Evolutionary conservation across 2,329 filamentous ascomycete species (phyloP).

Genomic region (Incumbomyces delicatus): DNA sequence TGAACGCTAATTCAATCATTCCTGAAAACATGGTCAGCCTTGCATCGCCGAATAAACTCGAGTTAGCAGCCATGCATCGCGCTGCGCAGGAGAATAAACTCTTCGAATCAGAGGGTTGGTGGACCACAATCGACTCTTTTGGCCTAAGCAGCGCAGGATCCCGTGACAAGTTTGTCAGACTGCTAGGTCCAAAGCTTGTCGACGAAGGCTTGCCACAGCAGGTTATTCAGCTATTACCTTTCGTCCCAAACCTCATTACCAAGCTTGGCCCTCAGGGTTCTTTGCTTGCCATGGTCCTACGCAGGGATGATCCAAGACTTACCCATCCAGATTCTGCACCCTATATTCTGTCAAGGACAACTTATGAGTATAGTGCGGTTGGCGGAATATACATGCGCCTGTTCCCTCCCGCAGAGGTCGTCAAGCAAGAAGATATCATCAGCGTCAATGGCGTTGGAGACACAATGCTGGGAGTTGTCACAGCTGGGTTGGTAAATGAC

Average conservation of each 20-base stretch:
- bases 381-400: constrained; percentile 78
- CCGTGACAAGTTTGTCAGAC: constrained; percentile 57
- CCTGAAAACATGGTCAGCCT: constrained; percentile 60
- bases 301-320: constrained; percentile 57
- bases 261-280: constrained; percentile 72
- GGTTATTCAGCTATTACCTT: constrained; percentile 74
- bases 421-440: constrained; percentile 56
- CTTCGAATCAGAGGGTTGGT: constrained; percentile 66
- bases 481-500: constrained; percentile 59
- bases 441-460: constrained; percentile 94
- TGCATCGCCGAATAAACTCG: constrained; percentile 71
- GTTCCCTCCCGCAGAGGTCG: constrained; percentile 57
- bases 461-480: constrained; percentile 75
- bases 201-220: constrained; percentile 77
- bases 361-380: constrained; percentile 48
- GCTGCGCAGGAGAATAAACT: constrained; percentile 57
- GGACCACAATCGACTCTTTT: constrained; percentile 66
- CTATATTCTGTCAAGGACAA: constrained; percentile 61
- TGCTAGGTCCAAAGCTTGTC: constrained; percentile 59
- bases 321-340: constrained; percentile 51
- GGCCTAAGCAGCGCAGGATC: constrained; percentile 61
- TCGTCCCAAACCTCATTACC: constrained; percentile 72
- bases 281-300: constrained; percentile 62
- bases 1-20: constrained; percentile 37
- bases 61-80: constrained; percentile 68